Percentiles rank a stretch among this genome's conserved stretches.
phyloP scores from a whole-genome alignment of 2,329 filamentous ascomycete genomes.

The Fusarium albosuccineum region DNA sequence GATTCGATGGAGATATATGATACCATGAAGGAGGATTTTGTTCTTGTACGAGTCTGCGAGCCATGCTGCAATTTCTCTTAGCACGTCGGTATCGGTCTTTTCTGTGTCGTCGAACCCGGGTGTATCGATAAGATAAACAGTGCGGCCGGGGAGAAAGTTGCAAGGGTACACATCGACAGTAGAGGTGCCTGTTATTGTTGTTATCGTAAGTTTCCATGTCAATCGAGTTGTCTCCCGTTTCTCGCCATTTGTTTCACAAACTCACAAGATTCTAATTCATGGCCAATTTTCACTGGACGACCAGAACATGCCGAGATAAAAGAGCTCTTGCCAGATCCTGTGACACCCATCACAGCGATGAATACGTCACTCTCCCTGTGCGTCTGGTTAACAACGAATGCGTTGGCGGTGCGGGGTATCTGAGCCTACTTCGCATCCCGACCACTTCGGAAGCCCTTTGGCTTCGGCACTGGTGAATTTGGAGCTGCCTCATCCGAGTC shows the following conservation, averaged over 20 bases:
- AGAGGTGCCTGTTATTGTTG: slow-evolving; percentile 12
- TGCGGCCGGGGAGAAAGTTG: neutral
- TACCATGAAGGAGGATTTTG: slow-evolving; percentile 23
- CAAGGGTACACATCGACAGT: slow-evolving; percentile 17
- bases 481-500: too few relatives aligned
- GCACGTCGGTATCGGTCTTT: slow-evolving; percentile 55
- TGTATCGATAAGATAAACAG: slow-evolving; percentile 55
- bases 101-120: slow-evolving; percentile 60
- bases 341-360: neutral
- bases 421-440: too few relatives aligned
- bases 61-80: slow-evolving; percentile 53
- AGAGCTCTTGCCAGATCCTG: neutral
- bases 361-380: neutral
- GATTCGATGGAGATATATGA: slow-evolving; percentile 34
- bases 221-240: neutral
- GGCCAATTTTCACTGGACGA: too few relatives aligned
- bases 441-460: too few relatives aligned
- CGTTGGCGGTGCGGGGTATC: too few relatives aligned
- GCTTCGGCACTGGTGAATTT: too few relatives aligned
- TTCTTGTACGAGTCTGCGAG: slow-evolving; percentile 45
- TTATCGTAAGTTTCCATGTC: neutral
- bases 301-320: neutral
- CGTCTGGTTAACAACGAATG: neutral
- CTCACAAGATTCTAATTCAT: slow-evolving; percentile 2
- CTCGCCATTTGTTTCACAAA: neutral